These are phyloP conservation scores for Camellia oleifera DNA, from an alignment of 179 eudicot genomes.

Conservation along the genomic window DNA sequence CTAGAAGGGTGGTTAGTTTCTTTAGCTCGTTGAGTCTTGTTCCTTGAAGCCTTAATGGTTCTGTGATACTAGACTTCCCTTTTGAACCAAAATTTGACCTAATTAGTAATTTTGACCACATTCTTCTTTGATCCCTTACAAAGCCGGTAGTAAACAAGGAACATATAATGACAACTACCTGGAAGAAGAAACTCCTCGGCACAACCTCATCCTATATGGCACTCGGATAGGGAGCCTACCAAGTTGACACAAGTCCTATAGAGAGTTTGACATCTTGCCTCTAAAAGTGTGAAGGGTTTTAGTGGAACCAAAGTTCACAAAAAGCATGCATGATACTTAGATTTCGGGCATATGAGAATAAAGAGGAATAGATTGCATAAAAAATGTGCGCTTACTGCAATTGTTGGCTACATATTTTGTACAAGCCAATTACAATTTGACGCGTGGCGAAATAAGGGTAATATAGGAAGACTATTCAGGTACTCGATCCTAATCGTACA, in stretches of 20 bases:
- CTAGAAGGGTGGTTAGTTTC: background rate
- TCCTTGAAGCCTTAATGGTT: background rate
- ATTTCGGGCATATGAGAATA: background rate
- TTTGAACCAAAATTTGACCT: no score
- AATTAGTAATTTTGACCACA: no score
- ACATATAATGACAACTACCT: background rate
- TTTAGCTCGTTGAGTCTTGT: background rate
- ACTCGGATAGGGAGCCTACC: background rate
- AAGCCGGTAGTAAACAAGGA: background rate
- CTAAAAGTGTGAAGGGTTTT: background rate
- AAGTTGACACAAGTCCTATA: background rate
- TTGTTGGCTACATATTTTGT: no score
- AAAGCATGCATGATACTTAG: background rate
- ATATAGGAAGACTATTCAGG: no score
- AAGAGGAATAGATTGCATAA: background rate
- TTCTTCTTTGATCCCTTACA: background rate
- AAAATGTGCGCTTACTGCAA: background rate
- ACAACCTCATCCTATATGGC: background rate
- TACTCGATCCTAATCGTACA: no score
- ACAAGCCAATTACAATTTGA: no score
- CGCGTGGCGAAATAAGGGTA: no score
- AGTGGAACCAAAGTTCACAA: background rate
- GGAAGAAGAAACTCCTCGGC: background rate
- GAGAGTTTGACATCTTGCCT: background rate
- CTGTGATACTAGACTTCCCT: background rate